phyloP scores from a whole-genome alignment of 2,329 filamentous ascomycete species.

The Penicillium sp. region DNA sequence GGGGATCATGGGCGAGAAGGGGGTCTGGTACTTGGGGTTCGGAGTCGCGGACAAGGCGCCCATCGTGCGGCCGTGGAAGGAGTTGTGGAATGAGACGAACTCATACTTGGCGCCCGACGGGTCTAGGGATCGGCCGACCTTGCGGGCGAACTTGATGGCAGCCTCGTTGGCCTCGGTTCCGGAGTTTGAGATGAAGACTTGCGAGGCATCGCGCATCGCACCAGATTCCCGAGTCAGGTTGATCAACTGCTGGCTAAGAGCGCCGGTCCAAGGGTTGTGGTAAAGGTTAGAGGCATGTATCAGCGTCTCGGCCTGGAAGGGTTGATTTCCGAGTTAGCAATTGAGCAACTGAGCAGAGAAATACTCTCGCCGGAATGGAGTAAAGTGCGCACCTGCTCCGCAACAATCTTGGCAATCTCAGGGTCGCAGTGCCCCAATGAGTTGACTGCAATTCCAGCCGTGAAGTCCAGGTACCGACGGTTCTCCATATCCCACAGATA shows the following conservation, averaged over 20 bases:
- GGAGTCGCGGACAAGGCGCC: constrained; percentile 91
- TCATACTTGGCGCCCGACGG: constrained; percentile 72
- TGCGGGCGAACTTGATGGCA: constrained; percentile 93
- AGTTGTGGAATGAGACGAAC: constrained; percentile 83
- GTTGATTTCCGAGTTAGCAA: constrained; percentile 26
- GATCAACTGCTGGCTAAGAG: constrained; percentile 79
- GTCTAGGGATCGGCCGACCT: constrained; percentile 74
- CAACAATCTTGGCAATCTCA: constrained; percentile 69
- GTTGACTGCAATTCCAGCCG: constrained; percentile 93
- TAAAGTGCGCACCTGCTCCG: constrained; percentile 62
- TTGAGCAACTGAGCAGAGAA: too few species aligned
- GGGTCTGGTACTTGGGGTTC: constrained; percentile 95
- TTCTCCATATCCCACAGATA: constrained; percentile 90
- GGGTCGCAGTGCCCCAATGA: constrained; percentile 85
- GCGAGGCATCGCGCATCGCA: constrained; percentile 73
- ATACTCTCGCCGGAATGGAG: constrained; percentile 1
- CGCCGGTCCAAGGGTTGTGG: constrained; percentile 93
- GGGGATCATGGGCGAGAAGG: constrained; percentile 92
- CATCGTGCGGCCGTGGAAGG: constrained; percentile 97
- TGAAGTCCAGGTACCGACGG: constrained; percentile 87
- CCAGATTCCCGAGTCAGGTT: constrained; percentile 75
- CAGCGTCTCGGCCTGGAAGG: constrained; percentile 62
- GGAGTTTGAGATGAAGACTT: constrained; percentile 93
- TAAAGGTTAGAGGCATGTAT: constrained; percentile 95
- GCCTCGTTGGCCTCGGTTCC: constrained; percentile 97